phyloP scores from a whole-genome alignment of 2,329 filamentous ascomycete genomes.

The Aspergillus uvarum region DNA sequence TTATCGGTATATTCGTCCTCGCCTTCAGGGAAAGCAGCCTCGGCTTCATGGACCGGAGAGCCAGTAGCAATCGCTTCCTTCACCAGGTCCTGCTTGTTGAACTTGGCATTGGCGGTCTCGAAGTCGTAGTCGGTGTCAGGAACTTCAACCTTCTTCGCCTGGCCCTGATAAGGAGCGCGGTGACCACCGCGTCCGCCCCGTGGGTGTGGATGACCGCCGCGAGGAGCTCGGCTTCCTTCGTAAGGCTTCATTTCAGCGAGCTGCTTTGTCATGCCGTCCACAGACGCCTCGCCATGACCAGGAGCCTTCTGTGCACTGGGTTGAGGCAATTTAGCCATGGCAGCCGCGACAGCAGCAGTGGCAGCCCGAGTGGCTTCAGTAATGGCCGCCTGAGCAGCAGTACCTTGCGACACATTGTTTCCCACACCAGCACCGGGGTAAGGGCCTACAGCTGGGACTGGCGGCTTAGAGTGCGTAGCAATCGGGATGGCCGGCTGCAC shows the following conservation, averaged over 20 bases:
- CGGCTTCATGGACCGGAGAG: constrained; percentile 60
- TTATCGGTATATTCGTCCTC: constrained; percentile 36
- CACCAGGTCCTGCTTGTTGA: constrained; percentile 81
- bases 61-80: constrained; percentile 83
- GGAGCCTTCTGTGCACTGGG: constrained; percentile 38
- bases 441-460: constrained; percentile 30
- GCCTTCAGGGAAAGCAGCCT: constrained; percentile 49
- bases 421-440: constrained; percentile 27
- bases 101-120: constrained; percentile 78
- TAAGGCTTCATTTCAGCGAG: constrained; percentile 49
- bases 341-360: constrained; percentile 51
- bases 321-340: constrained; percentile 52
- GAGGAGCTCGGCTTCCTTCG: constrained; percentile 37
- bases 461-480: constrained; percentile 37
- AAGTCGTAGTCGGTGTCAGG: constrained; percentile 93
- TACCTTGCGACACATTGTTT: constrained; percentile 29
- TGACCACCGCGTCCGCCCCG: constrained; percentile 50
- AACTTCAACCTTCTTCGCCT: constrained; percentile 74
- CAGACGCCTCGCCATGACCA: constrained; percentile 30
- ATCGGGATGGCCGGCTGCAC: constrained; percentile 50
- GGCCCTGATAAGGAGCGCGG: constrained; percentile 44
- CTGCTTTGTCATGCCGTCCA: constrained; percentile 47
- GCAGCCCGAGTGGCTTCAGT: constrained; percentile 51
- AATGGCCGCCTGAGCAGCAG: constrained; percentile 37
- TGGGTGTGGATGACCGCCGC: constrained; percentile 38